A percentile compares a stretch with the other conserved stretches of the same genome.
Evolutionary conservation across 768 basidiomycete species (phyloP).

Genomic region (Paxillus ammoniavirescens): DNA sequence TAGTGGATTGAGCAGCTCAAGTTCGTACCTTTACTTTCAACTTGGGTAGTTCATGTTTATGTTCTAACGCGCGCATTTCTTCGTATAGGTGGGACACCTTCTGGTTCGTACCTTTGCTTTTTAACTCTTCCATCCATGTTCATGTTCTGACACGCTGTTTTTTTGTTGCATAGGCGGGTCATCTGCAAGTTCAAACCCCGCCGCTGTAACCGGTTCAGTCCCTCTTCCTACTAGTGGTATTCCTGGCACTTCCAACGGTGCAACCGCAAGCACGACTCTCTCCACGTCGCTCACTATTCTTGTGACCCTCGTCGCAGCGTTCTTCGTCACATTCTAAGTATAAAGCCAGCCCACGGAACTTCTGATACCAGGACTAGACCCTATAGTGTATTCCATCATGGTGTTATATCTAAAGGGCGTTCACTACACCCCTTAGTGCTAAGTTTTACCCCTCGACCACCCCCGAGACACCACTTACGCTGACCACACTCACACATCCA

Average conservation of each 20-base stretch:
- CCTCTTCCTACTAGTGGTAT: slow-evolving; percentile 3
- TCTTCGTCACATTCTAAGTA: slow-evolving; percentile 9
- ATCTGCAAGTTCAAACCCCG: not conserved
- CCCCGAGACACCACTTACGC: too few species aligned
- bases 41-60: not conserved
- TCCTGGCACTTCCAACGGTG: not conserved
- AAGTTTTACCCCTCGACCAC: too few species aligned
- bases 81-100: not conserved
- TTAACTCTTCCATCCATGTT: not conserved
- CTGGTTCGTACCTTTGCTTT: not conserved
- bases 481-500: too few species aligned
- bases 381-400: too few species aligned
- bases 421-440: too few species aligned
- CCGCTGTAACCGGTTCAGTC: not conserved
- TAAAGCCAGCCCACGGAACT: not conserved
- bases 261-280: slow-evolving; percentile 3
- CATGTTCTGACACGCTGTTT: too few species aligned
- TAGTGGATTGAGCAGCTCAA: slow-evolving; percentile 7
- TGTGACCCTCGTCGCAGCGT: slow-evolving; percentile 8
- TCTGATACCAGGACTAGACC: too few species aligned
- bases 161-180: too few species aligned
- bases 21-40: not conserved
- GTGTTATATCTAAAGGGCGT: too few species aligned
- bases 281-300: slow-evolving; percentile 15
- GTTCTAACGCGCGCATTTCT: not conserved